phyloP scores from a whole-genome alignment of 345 rosid species.

The Melaleuca alternifolia region DNA sequence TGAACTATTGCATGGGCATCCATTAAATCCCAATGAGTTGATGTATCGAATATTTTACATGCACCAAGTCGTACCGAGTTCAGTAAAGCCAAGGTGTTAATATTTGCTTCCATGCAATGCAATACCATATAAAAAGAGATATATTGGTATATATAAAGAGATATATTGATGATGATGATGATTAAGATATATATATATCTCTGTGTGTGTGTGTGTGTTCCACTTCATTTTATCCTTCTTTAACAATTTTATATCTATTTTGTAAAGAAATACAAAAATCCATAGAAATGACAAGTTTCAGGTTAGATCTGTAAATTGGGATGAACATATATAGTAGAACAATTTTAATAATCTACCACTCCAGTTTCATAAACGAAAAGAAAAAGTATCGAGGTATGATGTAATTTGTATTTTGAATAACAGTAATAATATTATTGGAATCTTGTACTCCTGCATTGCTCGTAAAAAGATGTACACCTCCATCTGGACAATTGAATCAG shows the following conservation, averaged over 20 bases:
- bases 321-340: not conserved
- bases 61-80: not conserved
- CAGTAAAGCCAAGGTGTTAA: not conserved
- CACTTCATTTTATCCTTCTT: too few species aligned
- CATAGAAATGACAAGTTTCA: not conserved
- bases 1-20: not conserved
- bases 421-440: not conserved
- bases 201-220: too few species aligned
- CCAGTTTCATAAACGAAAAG: not conserved
- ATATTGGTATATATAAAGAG: too few species aligned
- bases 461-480: not conserved
- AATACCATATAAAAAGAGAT: not conserved
- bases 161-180: too few species aligned
- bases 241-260: not conserved
- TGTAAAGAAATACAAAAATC: not conserved
- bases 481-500: not conserved
- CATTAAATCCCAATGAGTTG: not conserved
- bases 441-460: not conserved
- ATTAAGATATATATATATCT: too few species aligned
- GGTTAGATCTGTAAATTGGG: not conserved
- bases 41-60: not conserved
- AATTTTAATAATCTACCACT: not conserved
- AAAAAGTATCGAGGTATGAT: not conserved
- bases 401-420: not conserved
- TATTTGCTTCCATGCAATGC: not conserved